Conservation (phyloP, 352 stramenopile species). For the Globisporangium alternatum region DNA sequence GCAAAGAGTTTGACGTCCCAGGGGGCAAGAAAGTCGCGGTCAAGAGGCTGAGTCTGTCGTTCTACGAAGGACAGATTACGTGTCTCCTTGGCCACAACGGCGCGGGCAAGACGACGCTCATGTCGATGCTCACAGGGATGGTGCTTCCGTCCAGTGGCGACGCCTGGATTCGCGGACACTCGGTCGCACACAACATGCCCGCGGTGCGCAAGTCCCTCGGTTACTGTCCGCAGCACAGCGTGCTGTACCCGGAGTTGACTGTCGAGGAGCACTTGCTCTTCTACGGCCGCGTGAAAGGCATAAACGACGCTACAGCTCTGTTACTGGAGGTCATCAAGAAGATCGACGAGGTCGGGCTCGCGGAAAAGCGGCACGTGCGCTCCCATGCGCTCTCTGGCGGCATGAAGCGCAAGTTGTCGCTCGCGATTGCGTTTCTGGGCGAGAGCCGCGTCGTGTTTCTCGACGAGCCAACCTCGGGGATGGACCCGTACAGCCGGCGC, state of each 20-base stretch:
- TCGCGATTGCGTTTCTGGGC: slow-evolving; percentile 76
- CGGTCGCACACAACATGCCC: slow-evolving; percentile 70
- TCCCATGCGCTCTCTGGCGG: slow-evolving; percentile 63
- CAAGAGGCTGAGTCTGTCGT: slow-evolving; percentile 69
- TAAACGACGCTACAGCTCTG: slow-evolving; percentile 21
- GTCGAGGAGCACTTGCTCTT: slow-evolving; percentile 96
- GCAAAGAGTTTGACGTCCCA: slow-evolving; percentile 74
- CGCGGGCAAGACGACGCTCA: slow-evolving; percentile 89
- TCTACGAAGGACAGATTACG: slow-evolving; percentile 94
- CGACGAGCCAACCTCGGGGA: slow-evolving; percentile 90
- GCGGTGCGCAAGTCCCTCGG: slow-evolving; percentile 90
- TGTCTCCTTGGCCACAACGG: slow-evolving; percentile 95
- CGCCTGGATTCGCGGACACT: slow-evolving; percentile 53
- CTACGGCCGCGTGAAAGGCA: slow-evolving; percentile 91
- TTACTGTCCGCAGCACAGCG: slow-evolving; percentile 97
- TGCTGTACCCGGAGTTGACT: slow-evolving; percentile 94
- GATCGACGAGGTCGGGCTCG: slow-evolving; percentile 89
- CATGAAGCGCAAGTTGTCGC: slow-evolving; percentile 78
- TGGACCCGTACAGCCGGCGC: slow-evolving; percentile 91
- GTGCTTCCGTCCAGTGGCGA: slow-evolving; percentile 50
- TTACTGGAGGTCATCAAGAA: slow-evolving; percentile 42
- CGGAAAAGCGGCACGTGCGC: slow-evolving; percentile 77
- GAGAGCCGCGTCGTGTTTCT: slow-evolving; percentile 74
- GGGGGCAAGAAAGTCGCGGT: slow-evolving; percentile 84
- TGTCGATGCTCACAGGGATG: slow-evolving; percentile 83